Conservation (phyloP, 495 filamentous ascomycete species). For the Hypoxylon trugodes region DNA sequence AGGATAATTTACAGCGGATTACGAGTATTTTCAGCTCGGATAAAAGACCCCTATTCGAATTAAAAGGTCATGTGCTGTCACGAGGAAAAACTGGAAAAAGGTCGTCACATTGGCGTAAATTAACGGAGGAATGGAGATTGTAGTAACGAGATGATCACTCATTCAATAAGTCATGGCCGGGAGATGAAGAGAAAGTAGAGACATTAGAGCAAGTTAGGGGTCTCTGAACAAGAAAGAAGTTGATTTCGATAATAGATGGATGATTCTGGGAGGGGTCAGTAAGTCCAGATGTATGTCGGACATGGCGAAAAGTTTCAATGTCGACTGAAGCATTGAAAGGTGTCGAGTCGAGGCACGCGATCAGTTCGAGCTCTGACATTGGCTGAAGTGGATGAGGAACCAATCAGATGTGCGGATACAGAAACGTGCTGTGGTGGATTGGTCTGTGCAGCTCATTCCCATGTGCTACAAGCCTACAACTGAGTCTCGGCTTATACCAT, state of each 20-base stretch:
- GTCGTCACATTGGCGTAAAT: slow-evolving; percentile 13
- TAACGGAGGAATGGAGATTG: slow-evolving; percentile 6
- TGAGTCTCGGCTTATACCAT: slow-evolving; percentile 12
- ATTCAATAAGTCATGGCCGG: slow-evolving; percentile 7
- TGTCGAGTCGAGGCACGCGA: slow-evolving; percentile 47
- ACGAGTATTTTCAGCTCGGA: not conserved
- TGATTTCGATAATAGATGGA: slow-evolving; percentile 16
- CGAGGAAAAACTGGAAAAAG: not conserved
- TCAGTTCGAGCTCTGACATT: slow-evolving; percentile 46
- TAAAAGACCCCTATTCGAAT: not conserved
- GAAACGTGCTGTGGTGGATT: slow-evolving; percentile 36
- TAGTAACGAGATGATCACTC: slow-evolving; percentile 4
- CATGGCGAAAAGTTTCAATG: slow-evolving; percentile 22
- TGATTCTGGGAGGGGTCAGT: slow-evolving; percentile 16
- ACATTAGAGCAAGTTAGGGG: not conserved
- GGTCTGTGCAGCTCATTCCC: slow-evolving; percentile 28
- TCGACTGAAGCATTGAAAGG: slow-evolving; percentile 35
- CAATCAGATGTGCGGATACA: slow-evolving; percentile 33
- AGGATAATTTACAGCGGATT: not conserved
- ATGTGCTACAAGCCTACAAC: slow-evolving; percentile 10
- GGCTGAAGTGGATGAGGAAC: slow-evolving; percentile 24
- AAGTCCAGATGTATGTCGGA: slow-evolving; percentile 30
- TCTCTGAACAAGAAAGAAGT: not conserved
- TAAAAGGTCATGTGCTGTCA: not conserved
- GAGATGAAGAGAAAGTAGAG: slow-evolving; percentile 6